Conservation (phyloP, 345 rosid genomes). For the Litchi chinensis region DNA sequence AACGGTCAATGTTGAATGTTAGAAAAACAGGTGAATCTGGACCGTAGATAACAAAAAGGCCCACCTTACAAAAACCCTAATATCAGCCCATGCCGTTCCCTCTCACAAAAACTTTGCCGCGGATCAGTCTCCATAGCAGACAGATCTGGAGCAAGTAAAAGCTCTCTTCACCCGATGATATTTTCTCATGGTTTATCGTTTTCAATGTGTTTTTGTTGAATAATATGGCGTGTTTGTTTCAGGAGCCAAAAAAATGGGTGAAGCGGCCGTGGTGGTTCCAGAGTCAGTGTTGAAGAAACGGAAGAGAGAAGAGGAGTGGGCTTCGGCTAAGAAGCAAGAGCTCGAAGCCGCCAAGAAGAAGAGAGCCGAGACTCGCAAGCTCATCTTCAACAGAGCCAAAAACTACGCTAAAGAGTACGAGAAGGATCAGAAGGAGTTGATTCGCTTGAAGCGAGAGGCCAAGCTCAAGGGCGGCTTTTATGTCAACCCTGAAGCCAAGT, state of each 20-base stretch:
- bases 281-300: conserved; percentile 82
- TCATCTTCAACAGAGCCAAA: conserved; percentile 60
- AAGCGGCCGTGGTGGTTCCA: conserved; percentile 48
- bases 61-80: conserved; percentile 2
- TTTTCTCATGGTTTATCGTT: background rate
- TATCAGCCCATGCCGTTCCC: background rate
- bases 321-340: conserved; percentile 47
- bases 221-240: background rate
- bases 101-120: background rate
- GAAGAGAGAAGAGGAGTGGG: conserved; percentile 77
- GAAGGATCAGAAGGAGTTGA: conserved; percentile 64
- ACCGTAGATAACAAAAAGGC: background rate
- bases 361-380: conserved; percentile 54
- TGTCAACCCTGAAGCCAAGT: conserved; percentile 90
- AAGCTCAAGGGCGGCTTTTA: conserved; percentile 87
- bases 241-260: conserved; percentile 28
- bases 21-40: background rate
- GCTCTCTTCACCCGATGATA: background rate
- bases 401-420: conserved; percentile 61
- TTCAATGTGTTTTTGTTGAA: background rate
- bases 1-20: background rate
- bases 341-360: conserved; percentile 54
- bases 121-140: background rate
- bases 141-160: background rate
- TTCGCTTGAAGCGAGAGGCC: conserved; percentile 76